phyloP scores from a whole-genome alignment of 1,139 yeast genomes.

The Saccharomycopsis hybrid region DNA sequence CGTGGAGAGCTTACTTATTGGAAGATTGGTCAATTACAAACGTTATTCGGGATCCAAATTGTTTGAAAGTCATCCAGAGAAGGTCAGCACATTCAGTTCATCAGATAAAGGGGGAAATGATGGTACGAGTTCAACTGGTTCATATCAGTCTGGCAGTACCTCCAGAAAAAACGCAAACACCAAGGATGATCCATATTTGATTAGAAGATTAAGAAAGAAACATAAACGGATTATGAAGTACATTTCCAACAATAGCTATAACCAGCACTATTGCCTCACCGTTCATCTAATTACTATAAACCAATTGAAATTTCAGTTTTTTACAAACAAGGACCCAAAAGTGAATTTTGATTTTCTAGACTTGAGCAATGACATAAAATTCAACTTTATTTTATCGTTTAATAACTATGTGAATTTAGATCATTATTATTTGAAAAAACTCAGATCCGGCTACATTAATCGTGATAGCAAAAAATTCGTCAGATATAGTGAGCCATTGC shows the following conservation, averaged over 20 bases:
- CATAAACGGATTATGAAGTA: slow-evolving; percentile 13
- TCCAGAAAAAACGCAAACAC: slow-evolving; percentile 4
- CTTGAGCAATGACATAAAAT: slow-evolving; percentile 10
- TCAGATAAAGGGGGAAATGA: neutral
- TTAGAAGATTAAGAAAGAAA: slow-evolving; percentile 10
- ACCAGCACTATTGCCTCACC: slow-evolving; percentile 24
- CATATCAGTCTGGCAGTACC: neutral
- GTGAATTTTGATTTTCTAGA: slow-evolving; percentile 14
- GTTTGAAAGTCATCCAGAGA: slow-evolving; percentile 35
- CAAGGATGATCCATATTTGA: slow-evolving; percentile 20
- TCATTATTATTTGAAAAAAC: slow-evolving; percentile 15
- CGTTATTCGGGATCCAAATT: slow-evolving; percentile 57
- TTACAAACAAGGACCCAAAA: slow-evolving; percentile 4
- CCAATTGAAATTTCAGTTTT: slow-evolving; percentile 26
- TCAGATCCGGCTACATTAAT: slow-evolving; percentile 13
- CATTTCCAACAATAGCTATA: slow-evolving; percentile 5
- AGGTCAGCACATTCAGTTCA: neutral
- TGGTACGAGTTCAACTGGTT: neutral
- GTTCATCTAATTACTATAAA: slow-evolving; percentile 30
- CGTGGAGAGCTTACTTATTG: slow-evolving; percentile 60
- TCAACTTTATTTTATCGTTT: slow-evolving; percentile 18
- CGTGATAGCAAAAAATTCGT: neutral
- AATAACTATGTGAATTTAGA: slow-evolving; percentile 18
- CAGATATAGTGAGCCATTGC: neutral
- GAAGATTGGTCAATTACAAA: slow-evolving; percentile 50